Evolutionary conservation across 257 asterid genomes (phyloP), one percentile per base, ranked within the genome.

Genomic region (Primulina eburnea): DNA sequence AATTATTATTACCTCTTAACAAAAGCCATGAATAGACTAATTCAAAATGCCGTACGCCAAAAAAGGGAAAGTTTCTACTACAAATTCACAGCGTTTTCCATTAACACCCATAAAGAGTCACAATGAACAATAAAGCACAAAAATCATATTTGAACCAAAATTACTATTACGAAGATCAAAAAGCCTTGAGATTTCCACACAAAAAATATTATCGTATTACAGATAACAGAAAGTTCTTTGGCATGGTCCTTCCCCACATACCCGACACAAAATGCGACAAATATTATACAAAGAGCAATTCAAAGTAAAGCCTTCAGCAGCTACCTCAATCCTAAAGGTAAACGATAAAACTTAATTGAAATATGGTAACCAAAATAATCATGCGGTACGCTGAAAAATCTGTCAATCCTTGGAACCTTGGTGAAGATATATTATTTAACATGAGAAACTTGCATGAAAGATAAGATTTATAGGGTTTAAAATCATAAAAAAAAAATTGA

Each of bases 241-340:
- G 40, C 73, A 60, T 64, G 71, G 59, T 50, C 33, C 43, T 66
- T 32, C 53, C 52, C 35, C 60, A 69, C 57, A 43, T 38, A 65
- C 53, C 32, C 65, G 30, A 43, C 53, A 56, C 55, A 68, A 56
- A 40, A 47, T 59, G 38, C 34, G 40, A 60, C 43, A 50, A 67
- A 62, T 11, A 28, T 62, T 10, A 67, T 50, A 18, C 29, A 28
- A 32, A 50, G 28, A 16, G 8, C 28, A 5, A 33, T 62, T 34
- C 26, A 24, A 1, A 26, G 47, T 29, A 40, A 43, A 34, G 62
- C 26, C 1, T 5, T 62, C 32, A 65, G 26, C 34, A 65, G 40
- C 66, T 33, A 55, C 40, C 26, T 47, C 68, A 67, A 73, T 58
- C 58, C 34, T 6, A 26, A 34, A 62, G 29, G 17, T 24, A 17